Conservation (phyloP, 1,139 yeast species). For the Candida tunisiensis region DNA sequence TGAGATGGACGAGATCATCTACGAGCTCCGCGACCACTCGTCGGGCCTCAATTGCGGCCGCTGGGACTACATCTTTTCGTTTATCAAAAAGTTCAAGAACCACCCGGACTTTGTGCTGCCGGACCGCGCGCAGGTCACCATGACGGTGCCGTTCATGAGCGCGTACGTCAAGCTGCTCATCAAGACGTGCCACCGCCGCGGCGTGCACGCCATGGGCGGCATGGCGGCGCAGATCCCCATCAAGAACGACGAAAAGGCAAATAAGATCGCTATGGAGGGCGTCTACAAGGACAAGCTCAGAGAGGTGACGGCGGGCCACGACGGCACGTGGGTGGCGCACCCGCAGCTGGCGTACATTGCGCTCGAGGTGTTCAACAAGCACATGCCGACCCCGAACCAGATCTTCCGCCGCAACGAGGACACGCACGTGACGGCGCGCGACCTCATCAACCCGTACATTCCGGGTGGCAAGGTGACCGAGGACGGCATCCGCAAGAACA, state of each 20-base stretch:
- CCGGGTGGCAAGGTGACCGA: slow-evolving; percentile 54
- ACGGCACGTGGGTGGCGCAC: slow-evolving; percentile 71
- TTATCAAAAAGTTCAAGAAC: slow-evolving; percentile 49
- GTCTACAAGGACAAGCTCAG: slow-evolving; percentile 59
- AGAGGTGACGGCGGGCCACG: slow-evolving; percentile 59
- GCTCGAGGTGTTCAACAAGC: slow-evolving; percentile 58
- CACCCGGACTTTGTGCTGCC: slow-evolving; percentile 51
- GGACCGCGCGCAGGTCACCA: slow-evolving; percentile 57
- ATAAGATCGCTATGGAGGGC: slow-evolving; percentile 50
- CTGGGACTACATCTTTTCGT: slow-evolving; percentile 70
- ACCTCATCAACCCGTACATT: slow-evolving; percentile 52
- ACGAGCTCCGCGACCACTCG: slow-evolving; percentile 57
- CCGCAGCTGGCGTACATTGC: slow-evolving; percentile 66
- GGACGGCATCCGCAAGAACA: slow-evolving; percentile 54
- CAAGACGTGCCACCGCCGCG: slow-evolving; percentile 56
- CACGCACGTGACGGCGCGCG: slow-evolving; percentile 39
- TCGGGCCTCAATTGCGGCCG: slow-evolving; percentile 71
- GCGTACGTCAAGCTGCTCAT: slow-evolving; percentile 52
- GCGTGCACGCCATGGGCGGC: slow-evolving; percentile 72
- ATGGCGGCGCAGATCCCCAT: slow-evolving; percentile 79
- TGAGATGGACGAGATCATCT: slow-evolving; percentile 72
- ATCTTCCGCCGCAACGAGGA: slow-evolving; percentile 38
- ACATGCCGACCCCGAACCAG: slow-evolving; percentile 78
- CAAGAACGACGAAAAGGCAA: slow-evolving; percentile 48
- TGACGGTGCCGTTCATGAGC: slow-evolving; percentile 63